Evolutionary conservation across 1,139 yeast species (phyloP).

Genomic region (Protomyces inundatus): DNA sequence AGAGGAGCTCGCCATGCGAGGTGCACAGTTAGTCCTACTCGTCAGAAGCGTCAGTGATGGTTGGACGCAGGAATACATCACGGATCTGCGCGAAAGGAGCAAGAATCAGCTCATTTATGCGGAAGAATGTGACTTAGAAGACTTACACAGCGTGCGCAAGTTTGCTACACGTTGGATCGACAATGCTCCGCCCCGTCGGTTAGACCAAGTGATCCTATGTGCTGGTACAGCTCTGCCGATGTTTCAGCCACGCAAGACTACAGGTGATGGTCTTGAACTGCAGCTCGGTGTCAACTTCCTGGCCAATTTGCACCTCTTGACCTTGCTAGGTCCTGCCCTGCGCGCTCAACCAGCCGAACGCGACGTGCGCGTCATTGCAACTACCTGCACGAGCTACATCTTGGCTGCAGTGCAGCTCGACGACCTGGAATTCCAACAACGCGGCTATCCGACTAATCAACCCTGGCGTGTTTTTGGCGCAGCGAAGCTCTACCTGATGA

Average conservation of each 20-base stretch:
- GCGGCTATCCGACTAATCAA: conserved; percentile 53
- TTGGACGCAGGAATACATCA: conserved; percentile 76
- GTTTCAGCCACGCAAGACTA: conserved; percentile 54
- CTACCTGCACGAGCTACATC: conserved; percentile 72
- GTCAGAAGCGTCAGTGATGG: conserved; percentile 58
- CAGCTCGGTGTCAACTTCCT: conserved; percentile 81
- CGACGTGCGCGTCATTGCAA: conserved; percentile 73
- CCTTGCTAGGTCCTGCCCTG: conserved; percentile 71
- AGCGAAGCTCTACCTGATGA: conserved; percentile 66
- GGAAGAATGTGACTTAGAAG: conserved; percentile 76
- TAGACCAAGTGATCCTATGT: conserved; percentile 82
- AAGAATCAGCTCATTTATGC: conserved; percentile 74
- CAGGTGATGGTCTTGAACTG: conserved; percentile 75
- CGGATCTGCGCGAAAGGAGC: conserved; percentile 66
- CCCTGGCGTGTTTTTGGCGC: conserved; percentile 81
- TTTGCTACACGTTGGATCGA: conserved; percentile 95
- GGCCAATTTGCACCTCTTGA: conserved; percentile 72
- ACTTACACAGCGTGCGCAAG: conserved; percentile 70
- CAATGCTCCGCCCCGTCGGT: conserved; percentile 78
- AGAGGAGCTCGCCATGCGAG: conserved; percentile 64
- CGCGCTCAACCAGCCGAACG: conserved; percentile 90
- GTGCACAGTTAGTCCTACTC: conserved; percentile 80
- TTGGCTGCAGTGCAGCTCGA: conserved; percentile 59
- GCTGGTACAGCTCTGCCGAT: conserved; percentile 79
- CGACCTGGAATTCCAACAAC: conserved; percentile 63